These are phyloP conservation scores for Kickxella alabastrina DNA, from an alignment of 192 early-diverging fungal genomes.

Conservation along the genomic window DNA sequence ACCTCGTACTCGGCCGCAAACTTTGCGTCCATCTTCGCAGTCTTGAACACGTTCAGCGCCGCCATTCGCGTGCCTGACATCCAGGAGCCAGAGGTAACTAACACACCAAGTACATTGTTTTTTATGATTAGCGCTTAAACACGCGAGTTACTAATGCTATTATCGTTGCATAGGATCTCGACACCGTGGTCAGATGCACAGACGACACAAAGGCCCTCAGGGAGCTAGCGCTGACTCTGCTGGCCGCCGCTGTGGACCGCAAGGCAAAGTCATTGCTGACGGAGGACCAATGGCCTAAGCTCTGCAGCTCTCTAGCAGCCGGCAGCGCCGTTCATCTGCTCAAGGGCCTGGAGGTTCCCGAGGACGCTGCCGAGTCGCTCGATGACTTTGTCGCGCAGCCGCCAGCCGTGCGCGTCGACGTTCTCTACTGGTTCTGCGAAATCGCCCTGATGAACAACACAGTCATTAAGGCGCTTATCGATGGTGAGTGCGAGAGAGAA, in stretches of 20 bases:
- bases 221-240: slow-evolving; percentile 25
- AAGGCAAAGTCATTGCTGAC: slow-evolving; percentile 11
- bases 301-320: slow-evolving; percentile 33
- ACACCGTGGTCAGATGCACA: slow-evolving; percentile 16
- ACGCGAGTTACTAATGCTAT: background rate
- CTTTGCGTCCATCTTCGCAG: slow-evolving; percentile 43
- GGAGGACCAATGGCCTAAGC: slow-evolving; percentile 34
- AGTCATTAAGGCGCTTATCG: slow-evolving; percentile 32
- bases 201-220: slow-evolving; percentile 16
- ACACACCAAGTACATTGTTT: background rate
- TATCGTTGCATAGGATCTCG: slow-evolving; percentile 26
- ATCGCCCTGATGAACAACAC: slow-evolving; percentile 31
- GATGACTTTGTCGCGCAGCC: slow-evolving; percentile 25
- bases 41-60: slow-evolving; percentile 18
- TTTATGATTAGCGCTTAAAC: too few species aligned
- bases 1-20: slow-evolving; percentile 31
- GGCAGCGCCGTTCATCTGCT: slow-evolving; percentile 22
- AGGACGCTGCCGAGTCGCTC: slow-evolving; percentile 39
- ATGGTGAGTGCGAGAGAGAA: slow-evolving; percentile 17
- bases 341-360: slow-evolving; percentile 35
- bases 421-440: slow-evolving; percentile 45
- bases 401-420: slow-evolving; percentile 35
- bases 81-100: slow-evolving; percentile 44
- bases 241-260: slow-evolving; percentile 22
- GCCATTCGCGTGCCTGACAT: slow-evolving; percentile 15